phyloP scores from a whole-genome alignment of 2,329 filamentous ascomycete species.

The Curvularia verruculosa region DNA sequence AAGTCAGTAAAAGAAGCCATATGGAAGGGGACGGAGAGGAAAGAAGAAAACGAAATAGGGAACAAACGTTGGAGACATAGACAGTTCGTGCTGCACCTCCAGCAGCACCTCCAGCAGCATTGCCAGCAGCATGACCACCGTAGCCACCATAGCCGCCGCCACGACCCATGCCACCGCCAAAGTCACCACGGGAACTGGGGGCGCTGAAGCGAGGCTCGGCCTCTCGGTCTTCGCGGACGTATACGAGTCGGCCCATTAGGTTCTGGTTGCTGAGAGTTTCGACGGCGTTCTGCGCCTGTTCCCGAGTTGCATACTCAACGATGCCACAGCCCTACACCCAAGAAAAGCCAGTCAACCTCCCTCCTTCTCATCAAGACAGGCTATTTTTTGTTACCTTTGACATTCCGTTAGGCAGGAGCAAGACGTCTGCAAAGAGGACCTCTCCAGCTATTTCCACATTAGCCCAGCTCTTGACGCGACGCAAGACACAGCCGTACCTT shows the following conservation, averaged over 20 bases:
- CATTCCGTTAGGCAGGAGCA: constrained; percentile 99
- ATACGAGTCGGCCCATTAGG: constrained; percentile 96
- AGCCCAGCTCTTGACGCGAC: constrained; percentile 34
- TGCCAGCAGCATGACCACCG: constrained; percentile 54
- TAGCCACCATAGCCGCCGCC: constrained; percentile 55
- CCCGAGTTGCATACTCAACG: constrained; percentile 99
- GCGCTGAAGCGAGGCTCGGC: constrained; percentile 95
- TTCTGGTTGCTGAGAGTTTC: constrained; percentile 98
- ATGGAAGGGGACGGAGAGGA: constrained; percentile 22
- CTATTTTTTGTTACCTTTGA: constrained; percentile 99
- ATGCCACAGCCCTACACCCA: constrained; percentile 99
- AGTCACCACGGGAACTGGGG: constrained; percentile 59
- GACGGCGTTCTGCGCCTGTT: constrained; percentile 97
- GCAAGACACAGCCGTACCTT: constrained; percentile 69
- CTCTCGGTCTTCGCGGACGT: constrained; percentile 98
- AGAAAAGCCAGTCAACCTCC: constrained; percentile 98
- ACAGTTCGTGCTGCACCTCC: constrained; percentile 79
- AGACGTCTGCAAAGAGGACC: constrained; percentile 98
- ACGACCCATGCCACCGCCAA: constrained; percentile 47
- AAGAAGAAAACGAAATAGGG: constrained; percentile 36
- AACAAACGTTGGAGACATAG: constrained; percentile 97
- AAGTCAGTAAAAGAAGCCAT: constrained; percentile 42
- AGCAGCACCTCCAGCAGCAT: constrained; percentile 63
- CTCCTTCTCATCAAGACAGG: constrained; percentile 80
- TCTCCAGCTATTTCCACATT: constrained; percentile 78